Percentiles rank a stretch among this genome's conserved stretches.
phyloP scores from a whole-genome alignment of 768 basidiomycete genomes.

The Rhodotorula taiwanensis region DNA sequence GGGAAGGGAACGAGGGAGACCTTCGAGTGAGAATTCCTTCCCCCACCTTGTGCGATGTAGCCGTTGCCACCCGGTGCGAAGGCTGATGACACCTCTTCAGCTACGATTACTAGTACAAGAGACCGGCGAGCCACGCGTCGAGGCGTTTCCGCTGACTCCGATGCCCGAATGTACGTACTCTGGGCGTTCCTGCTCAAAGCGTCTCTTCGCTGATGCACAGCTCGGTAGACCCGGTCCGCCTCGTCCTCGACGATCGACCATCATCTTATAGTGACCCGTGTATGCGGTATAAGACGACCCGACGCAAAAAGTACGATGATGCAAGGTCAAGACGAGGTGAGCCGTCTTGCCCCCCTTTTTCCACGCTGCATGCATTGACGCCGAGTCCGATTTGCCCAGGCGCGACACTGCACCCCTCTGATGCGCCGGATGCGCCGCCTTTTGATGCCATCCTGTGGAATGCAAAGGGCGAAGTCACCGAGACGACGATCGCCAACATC shows the following conservation, averaged over 20 bases:
- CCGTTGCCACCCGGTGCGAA: neutral
- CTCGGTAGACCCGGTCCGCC: constrained; percentile 9
- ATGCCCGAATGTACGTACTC: constrained; percentile 29
- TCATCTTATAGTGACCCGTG: constrained; percentile 18
- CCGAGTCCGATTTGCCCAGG: neutral
- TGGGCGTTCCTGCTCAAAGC: neutral
- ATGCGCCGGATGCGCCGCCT: neutral
- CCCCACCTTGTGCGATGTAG: neutral
- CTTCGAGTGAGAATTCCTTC: neutral
- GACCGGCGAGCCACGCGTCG: neutral
- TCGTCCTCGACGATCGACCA: constrained; percentile 18
- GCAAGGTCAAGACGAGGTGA: constrained; percentile 13
- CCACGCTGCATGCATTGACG: neutral
- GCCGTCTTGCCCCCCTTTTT: neutral
- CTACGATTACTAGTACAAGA: neutral
- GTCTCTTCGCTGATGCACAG: neutral
- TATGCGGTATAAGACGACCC: constrained; percentile 17
- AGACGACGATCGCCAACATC: constrained; percentile 31
- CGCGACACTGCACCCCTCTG: constrained; percentile 2
- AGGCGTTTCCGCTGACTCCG: constrained; percentile 5
- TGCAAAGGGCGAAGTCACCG: constrained; percentile 13
- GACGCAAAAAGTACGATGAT: constrained; percentile 16
- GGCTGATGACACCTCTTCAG: neutral
- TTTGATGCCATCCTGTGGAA: constrained; percentile 33
- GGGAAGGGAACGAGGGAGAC: neutral